These are phyloP conservation scores for Trichoderma gamsii DNA, from an alignment of 495 filamentous ascomycete species.

Conservation along the genomic window DNA sequence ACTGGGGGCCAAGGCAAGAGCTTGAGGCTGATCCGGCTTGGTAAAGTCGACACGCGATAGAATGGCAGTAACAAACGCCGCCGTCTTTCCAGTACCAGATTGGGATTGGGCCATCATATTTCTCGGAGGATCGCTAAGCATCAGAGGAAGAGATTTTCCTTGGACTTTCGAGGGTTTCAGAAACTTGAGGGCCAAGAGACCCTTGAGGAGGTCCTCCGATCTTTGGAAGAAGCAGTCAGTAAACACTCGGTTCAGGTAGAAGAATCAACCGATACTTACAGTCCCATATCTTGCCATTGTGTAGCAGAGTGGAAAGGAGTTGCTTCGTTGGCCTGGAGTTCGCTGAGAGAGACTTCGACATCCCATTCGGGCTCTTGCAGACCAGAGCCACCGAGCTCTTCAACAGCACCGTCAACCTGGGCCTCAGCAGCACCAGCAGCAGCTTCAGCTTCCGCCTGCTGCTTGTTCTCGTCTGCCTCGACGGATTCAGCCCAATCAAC, in stretches of 20 bases:
- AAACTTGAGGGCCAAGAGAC: slow-evolving; percentile 76
- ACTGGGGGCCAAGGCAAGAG: slow-evolving; percentile 83
- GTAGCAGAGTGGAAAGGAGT: slow-evolving; percentile 82
- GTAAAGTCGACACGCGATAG: slow-evolving; percentile 73
- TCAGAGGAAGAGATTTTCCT: slow-evolving; percentile 81
- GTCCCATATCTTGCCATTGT: slow-evolving; percentile 76
- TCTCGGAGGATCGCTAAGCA: slow-evolving; percentile 70
- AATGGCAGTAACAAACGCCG: slow-evolving; percentile 89
- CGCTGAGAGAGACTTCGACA: slow-evolving; percentile 82
- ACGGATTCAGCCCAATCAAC: slow-evolving; percentile 17
- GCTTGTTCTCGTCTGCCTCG: slow-evolving; percentile 28
- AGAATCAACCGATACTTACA: slow-evolving; percentile 50
- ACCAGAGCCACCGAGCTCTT: slow-evolving; percentile 32
- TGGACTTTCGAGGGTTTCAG: slow-evolving; percentile 95
- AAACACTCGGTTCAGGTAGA: background rate
- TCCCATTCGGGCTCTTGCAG: slow-evolving; percentile 71
- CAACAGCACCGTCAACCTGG: slow-evolving; percentile 50
- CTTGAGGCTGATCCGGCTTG: slow-evolving; percentile 66
- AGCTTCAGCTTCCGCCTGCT: slow-evolving; percentile 29
- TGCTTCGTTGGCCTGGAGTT: slow-evolving; percentile 77
- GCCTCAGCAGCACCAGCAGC: slow-evolving; percentile 28
- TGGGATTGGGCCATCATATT: slow-evolving; percentile 98
- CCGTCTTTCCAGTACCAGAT: slow-evolving; percentile 97
- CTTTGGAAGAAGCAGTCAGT: slow-evolving; percentile 5
- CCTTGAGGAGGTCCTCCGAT: slow-evolving; percentile 38